These are phyloP conservation scores for Paraphaeosphaeria sporulosa DNA, from an alignment of 2,329 filamentous ascomycete species.

Conservation along the genomic window DNA sequence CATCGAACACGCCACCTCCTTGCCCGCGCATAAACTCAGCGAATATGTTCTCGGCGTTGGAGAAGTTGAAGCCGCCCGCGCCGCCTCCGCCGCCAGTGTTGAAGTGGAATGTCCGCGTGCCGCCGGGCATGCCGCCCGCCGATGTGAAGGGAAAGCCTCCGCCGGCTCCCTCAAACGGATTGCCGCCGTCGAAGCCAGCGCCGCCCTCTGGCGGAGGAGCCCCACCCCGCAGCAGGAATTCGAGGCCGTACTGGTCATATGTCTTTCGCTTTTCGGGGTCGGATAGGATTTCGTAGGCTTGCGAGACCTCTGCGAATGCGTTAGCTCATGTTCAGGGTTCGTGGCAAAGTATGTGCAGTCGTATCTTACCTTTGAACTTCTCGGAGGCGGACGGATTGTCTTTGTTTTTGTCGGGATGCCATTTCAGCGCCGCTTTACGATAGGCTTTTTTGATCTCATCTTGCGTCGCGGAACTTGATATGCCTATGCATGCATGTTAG, in stretches of 20 bases:
- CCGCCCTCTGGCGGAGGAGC: constrained; percentile 65
- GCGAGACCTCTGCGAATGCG: constrained; percentile 74
- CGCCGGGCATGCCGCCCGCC: constrained; percentile 65
- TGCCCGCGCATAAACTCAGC: constrained; percentile 76
- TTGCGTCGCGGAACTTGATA: constrained; percentile 81
- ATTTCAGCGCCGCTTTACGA: constrained; percentile 87
- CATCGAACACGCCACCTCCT: constrained; percentile 60
- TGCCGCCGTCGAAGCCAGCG: constrained; percentile 42
- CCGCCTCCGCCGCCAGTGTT: constrained; percentile 63
- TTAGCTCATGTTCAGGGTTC: constrained; percentile 21
- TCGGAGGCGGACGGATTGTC: constrained; percentile 84
- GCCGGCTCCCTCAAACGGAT: constrained; percentile 55
- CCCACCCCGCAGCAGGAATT: constrained; percentile 87
- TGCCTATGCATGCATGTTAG: constrained; percentile 49
- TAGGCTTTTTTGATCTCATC: constrained; percentile 99
- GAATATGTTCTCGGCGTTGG: constrained; percentile 84
- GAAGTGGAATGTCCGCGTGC: constrained; percentile 70
- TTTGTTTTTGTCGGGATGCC: constrained; percentile 98
- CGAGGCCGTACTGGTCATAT: constrained; percentile 94
- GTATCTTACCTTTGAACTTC: constrained; percentile 80
- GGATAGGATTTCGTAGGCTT: constrained; percentile 97
- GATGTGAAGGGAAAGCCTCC: constrained; percentile 62
- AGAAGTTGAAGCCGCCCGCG: constrained; percentile 79
- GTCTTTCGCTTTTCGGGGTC: constrained; percentile 96
- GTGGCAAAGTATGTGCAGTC: background rate